Percentiles rank a stretch among this genome's conserved stretches.
Evolutionary conservation across 768 basidiomycete species (phyloP).

Genomic region (Pleurotus tuber-regium): DNA sequence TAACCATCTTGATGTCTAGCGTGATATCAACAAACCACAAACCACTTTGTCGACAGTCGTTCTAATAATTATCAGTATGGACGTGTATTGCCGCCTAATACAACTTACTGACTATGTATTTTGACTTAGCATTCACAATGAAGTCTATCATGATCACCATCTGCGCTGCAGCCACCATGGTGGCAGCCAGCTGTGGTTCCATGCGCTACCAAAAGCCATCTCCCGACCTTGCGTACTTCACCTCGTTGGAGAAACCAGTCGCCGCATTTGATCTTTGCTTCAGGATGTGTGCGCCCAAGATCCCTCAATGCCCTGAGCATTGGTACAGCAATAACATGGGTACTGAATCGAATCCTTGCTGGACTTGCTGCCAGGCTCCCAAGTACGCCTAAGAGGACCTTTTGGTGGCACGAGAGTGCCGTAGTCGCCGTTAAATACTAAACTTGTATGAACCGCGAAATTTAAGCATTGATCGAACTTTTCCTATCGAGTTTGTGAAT

Average conservation of each 20-base stretch:
- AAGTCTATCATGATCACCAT: slow-evolving; percentile 1
- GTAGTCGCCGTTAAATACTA: too few species aligned
- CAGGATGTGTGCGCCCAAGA: neutral
- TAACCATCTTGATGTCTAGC: too few species aligned
- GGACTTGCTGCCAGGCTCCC: slow-evolving; percentile 4
- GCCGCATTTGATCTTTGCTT: neutral
- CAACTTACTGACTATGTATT: too few species aligned
- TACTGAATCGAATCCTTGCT: neutral
- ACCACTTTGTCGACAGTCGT: too few species aligned
- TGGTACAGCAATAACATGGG: slow-evolving; percentile 8
- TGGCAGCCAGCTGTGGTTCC: neutral
- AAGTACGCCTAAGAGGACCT: neutral
- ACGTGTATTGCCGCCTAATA: too few species aligned
- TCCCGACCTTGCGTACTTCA: slow-evolving; percentile 4
- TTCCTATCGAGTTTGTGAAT: too few species aligned
- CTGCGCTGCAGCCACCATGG: neutral
- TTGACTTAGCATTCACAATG: neutral
- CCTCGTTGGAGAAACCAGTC: neutral
- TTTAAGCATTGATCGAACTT: too few species aligned
- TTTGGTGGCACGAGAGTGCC: too few species aligned
- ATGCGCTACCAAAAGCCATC: neutral
- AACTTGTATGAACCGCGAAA: too few species aligned
- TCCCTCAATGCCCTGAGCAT: slow-evolving; percentile 1
- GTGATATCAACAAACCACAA: too few species aligned
- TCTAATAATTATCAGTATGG: too few species aligned